Evolutionary conservation across 805 yeast species (phyloP).

Genomic region (Candida mattraensis): DNA sequence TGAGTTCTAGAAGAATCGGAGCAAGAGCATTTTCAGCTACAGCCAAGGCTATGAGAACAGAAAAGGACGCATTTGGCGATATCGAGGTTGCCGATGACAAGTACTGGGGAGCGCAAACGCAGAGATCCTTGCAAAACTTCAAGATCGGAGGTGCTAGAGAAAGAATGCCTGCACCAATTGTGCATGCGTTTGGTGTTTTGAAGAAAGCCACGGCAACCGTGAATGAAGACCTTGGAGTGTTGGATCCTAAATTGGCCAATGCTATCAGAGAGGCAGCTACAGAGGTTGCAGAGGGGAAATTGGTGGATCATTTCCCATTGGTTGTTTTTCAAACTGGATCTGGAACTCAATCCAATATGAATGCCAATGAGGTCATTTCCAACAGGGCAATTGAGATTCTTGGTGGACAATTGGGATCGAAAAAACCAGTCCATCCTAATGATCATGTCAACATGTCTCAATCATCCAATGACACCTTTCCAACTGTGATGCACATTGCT

Average conservation of each 20-base stretch:
- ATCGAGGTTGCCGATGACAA: constrained; percentile 82
- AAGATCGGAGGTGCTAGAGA: constrained; percentile 94
- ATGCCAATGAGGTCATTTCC: constrained; percentile 97
- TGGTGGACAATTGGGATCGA: constrained; percentile 91
- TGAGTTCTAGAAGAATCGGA: constrained; percentile 16
- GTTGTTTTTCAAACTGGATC: constrained; percentile 99
- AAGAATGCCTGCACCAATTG: constrained; percentile 86
- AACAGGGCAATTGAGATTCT: constrained; percentile 96
- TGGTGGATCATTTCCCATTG: constrained; percentile 92
- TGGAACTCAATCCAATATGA: constrained; percentile 98
- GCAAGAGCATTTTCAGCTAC: constrained; percentile 33
- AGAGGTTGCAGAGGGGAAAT: constrained; percentile 90
- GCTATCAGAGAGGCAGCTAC: constrained; percentile 94
- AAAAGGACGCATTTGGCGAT: constrained; percentile 96
- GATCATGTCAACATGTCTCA: constrained; percentile 98
- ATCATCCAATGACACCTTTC: constrained; percentile 98
- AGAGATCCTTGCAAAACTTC: constrained; percentile 89
- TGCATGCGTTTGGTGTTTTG: constrained; percentile 88
- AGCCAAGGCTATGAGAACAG: constrained; percentile 53
- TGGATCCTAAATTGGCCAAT: constrained; percentile 78
- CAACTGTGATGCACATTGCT: constrained; percentile 99
- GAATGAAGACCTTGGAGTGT: constrained; percentile 74
- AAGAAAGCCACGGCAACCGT: constrained; percentile 95
- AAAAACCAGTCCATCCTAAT: constrained; percentile 95
- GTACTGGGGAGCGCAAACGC: constrained; percentile 99